Evolutionary conservation across 257 asterid genomes (phyloP).

Genomic region (Solanum infundibuliforme): DNA sequence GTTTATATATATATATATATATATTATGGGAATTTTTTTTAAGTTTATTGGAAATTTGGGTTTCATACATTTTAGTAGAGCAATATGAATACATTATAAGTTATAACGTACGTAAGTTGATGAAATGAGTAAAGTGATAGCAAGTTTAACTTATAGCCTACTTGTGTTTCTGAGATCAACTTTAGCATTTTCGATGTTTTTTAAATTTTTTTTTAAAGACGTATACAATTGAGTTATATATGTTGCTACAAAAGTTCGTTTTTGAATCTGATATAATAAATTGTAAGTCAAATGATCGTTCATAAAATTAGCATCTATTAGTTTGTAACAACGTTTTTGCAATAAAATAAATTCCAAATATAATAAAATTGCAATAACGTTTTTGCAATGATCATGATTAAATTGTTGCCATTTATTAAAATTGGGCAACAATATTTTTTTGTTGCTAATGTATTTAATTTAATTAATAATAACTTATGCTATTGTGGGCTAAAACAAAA

Average conservation of each 20-base stretch:
- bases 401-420: too few relatives aligned
- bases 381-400: background rate
- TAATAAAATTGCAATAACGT: background rate
- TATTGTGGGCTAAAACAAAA: background rate
- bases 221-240: background rate
- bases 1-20: too few relatives aligned
- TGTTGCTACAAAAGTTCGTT: background rate
- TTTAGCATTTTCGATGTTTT: background rate
- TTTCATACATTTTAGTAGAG: background rate
- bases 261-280: background rate
- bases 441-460: background rate
- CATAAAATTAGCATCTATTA: background rate
- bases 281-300: background rate
- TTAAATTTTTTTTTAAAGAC: background rate
- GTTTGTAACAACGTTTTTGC: background rate
- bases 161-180: background rate
- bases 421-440: too few relatives aligned
- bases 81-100: background rate
- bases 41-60: background rate
- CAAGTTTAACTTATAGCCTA: background rate
- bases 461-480: background rate
- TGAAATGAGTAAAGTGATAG: background rate
- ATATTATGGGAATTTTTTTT: too few relatives aligned
- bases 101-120: background rate
- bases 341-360: background rate